Percentiles rank a stretch among this genome's conserved stretches.
Conservation (phyloP, 23 red algal genomes). For the Pyropia yezoensis region DNA sequence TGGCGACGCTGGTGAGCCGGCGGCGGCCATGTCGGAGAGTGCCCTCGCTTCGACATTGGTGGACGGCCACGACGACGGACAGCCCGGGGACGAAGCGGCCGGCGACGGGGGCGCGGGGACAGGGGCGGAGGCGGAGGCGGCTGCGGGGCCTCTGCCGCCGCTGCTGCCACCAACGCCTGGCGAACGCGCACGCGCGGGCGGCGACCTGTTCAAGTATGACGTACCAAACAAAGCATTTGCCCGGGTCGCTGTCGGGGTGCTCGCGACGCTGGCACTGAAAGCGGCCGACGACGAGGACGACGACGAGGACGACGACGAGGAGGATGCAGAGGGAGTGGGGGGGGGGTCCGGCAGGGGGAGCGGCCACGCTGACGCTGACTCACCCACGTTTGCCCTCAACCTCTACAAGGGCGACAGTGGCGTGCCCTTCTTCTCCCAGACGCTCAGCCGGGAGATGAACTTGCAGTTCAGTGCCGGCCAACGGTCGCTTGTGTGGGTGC, state of each 20-base stretch:
- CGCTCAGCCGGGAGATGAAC: constrained; percentile 42
- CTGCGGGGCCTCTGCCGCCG: too few species aligned
- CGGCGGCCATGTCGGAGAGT: too few species aligned
- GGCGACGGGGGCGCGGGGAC: too few species aligned
- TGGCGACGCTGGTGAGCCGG: too few species aligned
- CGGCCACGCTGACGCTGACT: too few species aligned
- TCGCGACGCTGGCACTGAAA: constrained; percentile 31
- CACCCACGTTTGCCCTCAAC: constrained; percentile 30
- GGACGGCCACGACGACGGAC: too few species aligned
- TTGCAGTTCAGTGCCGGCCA: constrained; percentile 39
- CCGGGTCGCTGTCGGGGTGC: constrained; percentile 8
- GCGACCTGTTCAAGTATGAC: constrained; percentile 38
- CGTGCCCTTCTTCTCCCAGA: constrained; percentile 19
- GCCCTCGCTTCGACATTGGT: too few species aligned
- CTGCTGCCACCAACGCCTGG: constrained; percentile 13
- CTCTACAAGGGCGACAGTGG: constrained; percentile 23
- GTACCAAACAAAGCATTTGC: constrained; percentile 23
- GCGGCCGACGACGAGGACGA: constrained; percentile 48
- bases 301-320: background rate
- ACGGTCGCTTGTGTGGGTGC: constrained; percentile 50
- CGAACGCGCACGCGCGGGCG: constrained; percentile 22
- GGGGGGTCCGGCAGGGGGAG: too few species aligned
- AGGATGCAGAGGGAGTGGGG: too few species aligned
- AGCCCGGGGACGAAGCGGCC: too few species aligned
- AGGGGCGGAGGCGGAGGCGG: too few species aligned